A percentile compares a stretch with the other conserved stretches of the same genome.
These are phyloP conservation scores for Phellopilus nigrolimitatus DNA, from an alignment of 1,284 basidiomycete genomes.

Conservation along the genomic window DNA sequence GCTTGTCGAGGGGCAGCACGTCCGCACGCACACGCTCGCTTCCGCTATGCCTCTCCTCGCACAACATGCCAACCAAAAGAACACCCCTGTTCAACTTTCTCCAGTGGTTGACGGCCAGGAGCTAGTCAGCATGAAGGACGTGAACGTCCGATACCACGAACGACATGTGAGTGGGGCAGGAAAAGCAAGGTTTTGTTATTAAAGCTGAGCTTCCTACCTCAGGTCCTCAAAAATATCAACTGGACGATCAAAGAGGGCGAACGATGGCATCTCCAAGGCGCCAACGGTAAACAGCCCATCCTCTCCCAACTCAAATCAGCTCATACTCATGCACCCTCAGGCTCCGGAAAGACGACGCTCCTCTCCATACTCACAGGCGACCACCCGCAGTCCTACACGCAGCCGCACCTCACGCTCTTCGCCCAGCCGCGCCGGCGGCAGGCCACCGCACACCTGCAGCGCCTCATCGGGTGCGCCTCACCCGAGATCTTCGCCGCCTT, in stretches of 20 bases:
- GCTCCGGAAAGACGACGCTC: slow-evolving; percentile 94
- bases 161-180: slow-evolving; percentile 43
- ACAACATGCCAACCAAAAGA: not conserved
- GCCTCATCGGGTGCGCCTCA: slow-evolving; percentile 73
- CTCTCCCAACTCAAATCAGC: not conserved
- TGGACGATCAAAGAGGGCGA: slow-evolving; percentile 82
- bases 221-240: slow-evolving; percentile 71
- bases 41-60: not conserved
- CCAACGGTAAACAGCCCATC: slow-evolving; percentile 61
- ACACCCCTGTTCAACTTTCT: not conserved
- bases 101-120: slow-evolving; percentile 29
- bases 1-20: slow-evolving; percentile 45
- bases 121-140: slow-evolving; percentile 57
- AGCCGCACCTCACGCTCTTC: slow-evolving; percentile 68
- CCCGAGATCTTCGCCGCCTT: slow-evolving; percentile 93
- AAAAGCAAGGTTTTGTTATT: slow-evolving; percentile 4
- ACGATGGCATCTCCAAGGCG: slow-evolving; percentile 83
- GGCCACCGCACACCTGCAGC: slow-evolving; percentile 52
- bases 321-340: slow-evolving; percentile 34
- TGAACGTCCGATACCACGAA: slow-evolving; percentile 70
- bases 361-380: slow-evolving; percentile 91
- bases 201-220: not conserved
- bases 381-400: slow-evolving; percentile 90
- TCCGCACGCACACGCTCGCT: slow-evolving; percentile 43
- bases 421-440: slow-evolving; percentile 59